Evolutionary conservation across 2,329 filamentous ascomycete species (phyloP).

Genomic region (Calonectria pteridis): DNA sequence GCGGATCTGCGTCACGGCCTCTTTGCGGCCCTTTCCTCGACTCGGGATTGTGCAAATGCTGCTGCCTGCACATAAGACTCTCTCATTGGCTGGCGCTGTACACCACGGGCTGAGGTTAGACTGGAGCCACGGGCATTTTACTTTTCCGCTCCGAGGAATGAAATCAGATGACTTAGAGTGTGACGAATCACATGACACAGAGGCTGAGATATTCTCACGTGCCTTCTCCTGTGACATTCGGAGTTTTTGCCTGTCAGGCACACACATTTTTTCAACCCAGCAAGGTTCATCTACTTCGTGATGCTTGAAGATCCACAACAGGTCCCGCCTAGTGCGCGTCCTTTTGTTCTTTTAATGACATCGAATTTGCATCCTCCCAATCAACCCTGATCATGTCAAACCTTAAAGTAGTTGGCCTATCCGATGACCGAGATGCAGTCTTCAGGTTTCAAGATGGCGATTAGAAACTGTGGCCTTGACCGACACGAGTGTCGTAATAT

Average conservation of each 20-base stretch:
- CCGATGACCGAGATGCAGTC: not conserved
- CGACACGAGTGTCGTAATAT: not conserved
- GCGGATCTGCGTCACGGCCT: slow-evolving; percentile 45
- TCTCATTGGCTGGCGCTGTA: slow-evolving; percentile 30
- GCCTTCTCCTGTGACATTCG: not conserved
- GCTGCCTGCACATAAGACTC: slow-evolving; percentile 41
- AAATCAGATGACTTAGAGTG: not conserved
- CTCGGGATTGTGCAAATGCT: slow-evolving; percentile 38
- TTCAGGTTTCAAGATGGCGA: not conserved
- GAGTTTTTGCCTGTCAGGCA: not conserved
- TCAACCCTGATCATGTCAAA: slow-evolving; percentile 6
- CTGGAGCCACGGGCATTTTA: not conserved
- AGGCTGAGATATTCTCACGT: not conserved
- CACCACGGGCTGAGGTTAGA: not conserved
- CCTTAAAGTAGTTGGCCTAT: not conserved
- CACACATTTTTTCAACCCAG: not conserved
- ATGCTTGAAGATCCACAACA: slow-evolving; percentile 4
- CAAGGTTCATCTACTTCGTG: not conserved
- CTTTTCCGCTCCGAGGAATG: slow-evolving; percentile 8
- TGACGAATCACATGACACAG: slow-evolving; percentile 9
- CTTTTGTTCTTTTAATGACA: not conserved
- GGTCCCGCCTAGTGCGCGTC: slow-evolving; percentile 10
- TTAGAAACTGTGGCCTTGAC: not conserved
- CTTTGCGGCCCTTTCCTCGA: slow-evolving; percentile 42
- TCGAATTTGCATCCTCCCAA: not conserved